Conservation (phyloP, 257 asterid species). For the Linderniella brevidens region DNA sequence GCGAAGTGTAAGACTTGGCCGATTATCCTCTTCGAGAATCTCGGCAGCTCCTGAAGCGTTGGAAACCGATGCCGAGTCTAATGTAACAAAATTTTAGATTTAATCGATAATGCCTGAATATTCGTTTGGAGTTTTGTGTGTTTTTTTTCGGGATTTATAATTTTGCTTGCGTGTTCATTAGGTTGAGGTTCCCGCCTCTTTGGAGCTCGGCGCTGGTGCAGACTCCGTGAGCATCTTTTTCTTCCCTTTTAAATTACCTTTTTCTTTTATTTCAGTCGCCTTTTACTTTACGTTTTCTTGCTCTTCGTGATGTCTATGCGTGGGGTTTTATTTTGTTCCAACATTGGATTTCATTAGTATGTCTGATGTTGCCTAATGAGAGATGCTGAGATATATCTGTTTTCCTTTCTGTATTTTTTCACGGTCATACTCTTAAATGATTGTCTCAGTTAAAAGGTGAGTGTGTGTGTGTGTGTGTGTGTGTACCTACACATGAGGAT, state of each 20-base stretch:
- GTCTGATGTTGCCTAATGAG: too few species aligned
- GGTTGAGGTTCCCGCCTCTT: slow-evolving; percentile 29
- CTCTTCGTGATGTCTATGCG: not conserved
- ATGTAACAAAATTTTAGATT: slow-evolving; percentile 11
- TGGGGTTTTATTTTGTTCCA: too few species aligned
- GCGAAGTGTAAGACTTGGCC: slow-evolving; percentile 21
- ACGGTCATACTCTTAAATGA: too few species aligned
- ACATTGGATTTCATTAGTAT: too few species aligned
- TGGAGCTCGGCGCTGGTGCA: slow-evolving; percentile 21
- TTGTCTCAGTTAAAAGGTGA: not conserved
- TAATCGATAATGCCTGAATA: not conserved
- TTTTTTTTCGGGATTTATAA: not conserved
- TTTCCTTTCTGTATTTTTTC: too few species aligned
- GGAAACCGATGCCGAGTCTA: slow-evolving; percentile 22
- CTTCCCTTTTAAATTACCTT: not conserved
- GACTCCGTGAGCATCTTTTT: slow-evolving; percentile 37
- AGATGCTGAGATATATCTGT: too few species aligned
- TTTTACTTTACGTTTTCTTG: too few species aligned
- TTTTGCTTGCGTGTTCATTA: slow-evolving; percentile 10
- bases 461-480: too few species aligned
- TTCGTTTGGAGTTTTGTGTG: too few species aligned
- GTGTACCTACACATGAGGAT: too few species aligned
- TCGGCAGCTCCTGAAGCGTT: slow-evolving; percentile 53
- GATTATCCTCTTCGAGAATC: slow-evolving; percentile 23
- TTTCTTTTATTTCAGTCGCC: not conserved